phyloP scores from a whole-genome alignment of 768 basidiomycete species.

The Pleurotus sapidus region DNA sequence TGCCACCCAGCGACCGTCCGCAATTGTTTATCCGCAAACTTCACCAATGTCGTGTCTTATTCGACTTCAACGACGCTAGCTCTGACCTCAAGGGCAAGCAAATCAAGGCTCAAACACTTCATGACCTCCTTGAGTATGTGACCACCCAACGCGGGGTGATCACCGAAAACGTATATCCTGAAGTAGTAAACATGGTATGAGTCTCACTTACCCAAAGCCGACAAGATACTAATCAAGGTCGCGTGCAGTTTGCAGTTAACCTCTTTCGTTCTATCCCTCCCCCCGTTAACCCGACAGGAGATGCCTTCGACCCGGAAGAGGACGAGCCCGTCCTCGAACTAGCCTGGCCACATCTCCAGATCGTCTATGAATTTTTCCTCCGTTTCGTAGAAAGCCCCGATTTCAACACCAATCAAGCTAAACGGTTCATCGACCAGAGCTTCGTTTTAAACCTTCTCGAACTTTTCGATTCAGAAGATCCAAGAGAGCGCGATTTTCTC shows the following conservation, averaged over 20 bases:
- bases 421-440: slow-evolving; percentile 93
- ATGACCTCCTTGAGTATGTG: slow-evolving; percentile 99
- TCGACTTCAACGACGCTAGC: slow-evolving; percentile 98
- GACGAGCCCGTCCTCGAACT: slow-evolving; percentile 98
- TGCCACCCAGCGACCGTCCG: slow-evolving; percentile 81
- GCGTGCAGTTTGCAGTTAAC: slow-evolving; percentile 86
- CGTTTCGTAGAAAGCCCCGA: slow-evolving; percentile 97
- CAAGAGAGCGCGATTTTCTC: slow-evolving; percentile 97
- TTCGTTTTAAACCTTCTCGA: slow-evolving; percentile 97
- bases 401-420: slow-evolving; percentile 97
- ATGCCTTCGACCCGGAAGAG: slow-evolving; percentile 99
- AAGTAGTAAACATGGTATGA: slow-evolving; percentile 93
- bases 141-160: slow-evolving; percentile 95
- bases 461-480: slow-evolving; percentile 98
- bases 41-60: slow-evolving; percentile 93
- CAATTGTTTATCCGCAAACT: slow-evolving; percentile 93
- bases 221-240: slow-evolving; percentile 12
- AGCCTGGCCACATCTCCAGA: slow-evolving; percentile 99
- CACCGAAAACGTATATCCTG: slow-evolving; percentile 96
- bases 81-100: slow-evolving; percentile 96
- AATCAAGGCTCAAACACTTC: slow-evolving; percentile 95
- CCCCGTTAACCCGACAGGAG: slow-evolving; percentile 96
- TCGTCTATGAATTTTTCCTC: slow-evolving; percentile 99
- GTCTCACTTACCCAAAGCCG: slow-evolving; percentile 23
- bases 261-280: slow-evolving; percentile 99